phyloP scores from a whole-genome alignment of 2,329 filamentous ascomycete genomes.

The Penicillium digitatum region DNA sequence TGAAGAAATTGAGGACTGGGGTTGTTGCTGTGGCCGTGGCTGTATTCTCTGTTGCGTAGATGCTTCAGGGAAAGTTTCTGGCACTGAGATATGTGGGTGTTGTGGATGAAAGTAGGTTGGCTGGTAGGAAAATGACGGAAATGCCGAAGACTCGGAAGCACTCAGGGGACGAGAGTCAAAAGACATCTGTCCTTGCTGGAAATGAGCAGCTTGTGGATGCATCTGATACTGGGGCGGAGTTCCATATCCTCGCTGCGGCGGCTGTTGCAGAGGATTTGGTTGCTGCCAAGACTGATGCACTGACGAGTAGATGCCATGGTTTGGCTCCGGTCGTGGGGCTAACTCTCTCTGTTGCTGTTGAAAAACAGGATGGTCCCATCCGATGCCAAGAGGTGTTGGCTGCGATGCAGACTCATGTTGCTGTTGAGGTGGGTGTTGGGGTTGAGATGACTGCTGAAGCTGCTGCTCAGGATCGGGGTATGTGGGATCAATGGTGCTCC shows the following conservation, averaged over 20 bases:
- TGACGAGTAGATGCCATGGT: slow-evolving; percentile 33
- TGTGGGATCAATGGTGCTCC: slow-evolving; percentile 35
- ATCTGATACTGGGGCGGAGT: slow-evolving; percentile 29
- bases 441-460: slow-evolving; percentile 27
- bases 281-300: slow-evolving; percentile 35
- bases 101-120: slow-evolving; percentile 30
- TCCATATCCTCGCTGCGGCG: slow-evolving; percentile 28
- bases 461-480: slow-evolving; percentile 28
- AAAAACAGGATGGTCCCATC: slow-evolving; percentile 39
- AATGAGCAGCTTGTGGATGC: slow-evolving; percentile 28
- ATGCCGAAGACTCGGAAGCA: slow-evolving; percentile 31
- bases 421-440: slow-evolving; percentile 23
- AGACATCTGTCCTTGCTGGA: slow-evolving; percentile 29
- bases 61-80: slow-evolving; percentile 29
- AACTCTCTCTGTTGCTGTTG: slow-evolving; percentile 29
- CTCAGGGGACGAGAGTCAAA: slow-evolving; percentile 30
- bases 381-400: slow-evolving; percentile 32
- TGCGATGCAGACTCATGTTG: slow-evolving; percentile 20
- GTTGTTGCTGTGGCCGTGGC: slow-evolving; percentile 17
- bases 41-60: slow-evolving; percentile 17
- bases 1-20: slow-evolving; percentile 23
- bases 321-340: slow-evolving; percentile 24
- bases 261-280: slow-evolving; percentile 28
- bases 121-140: slow-evolving; percentile 32
- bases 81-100: slow-evolving; percentile 24